phyloP scores from a whole-genome alignment of 371 early-diverging fungal species.

The Rhizomucor pusillus region DNA sequence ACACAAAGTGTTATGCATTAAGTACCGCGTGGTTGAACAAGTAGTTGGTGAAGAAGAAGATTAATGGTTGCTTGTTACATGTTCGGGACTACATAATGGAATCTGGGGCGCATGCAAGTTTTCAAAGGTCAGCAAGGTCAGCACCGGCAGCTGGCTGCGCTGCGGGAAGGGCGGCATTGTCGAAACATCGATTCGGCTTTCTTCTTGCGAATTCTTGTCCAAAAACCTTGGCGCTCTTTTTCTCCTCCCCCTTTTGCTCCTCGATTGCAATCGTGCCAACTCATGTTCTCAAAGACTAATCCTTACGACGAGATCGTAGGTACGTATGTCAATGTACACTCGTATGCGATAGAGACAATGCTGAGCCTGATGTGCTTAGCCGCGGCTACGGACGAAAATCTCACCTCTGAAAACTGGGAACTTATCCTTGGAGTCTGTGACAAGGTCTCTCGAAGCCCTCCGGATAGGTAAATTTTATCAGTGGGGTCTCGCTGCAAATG shows the following conservation, averaged over 20 bases:
- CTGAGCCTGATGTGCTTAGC: slow-evolving; percentile 27
- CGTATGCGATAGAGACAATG: not conserved
- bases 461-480: slow-evolving; percentile 35
- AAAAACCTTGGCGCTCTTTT: not conserved
- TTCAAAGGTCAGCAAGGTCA: no score
- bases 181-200: no score
- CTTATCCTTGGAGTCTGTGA: slow-evolving; percentile 88
- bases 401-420: slow-evolving; percentile 94
- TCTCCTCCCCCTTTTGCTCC: not conserved
- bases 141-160: no score
- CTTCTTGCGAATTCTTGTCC: no score
- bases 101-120: no score
- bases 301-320: slow-evolving; percentile 63
- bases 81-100: no score
- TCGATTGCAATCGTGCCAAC: no score
- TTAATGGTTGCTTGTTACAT: no score
- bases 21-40: no score
- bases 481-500: not conserved
- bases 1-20: no score
- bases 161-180: no score
- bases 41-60: no score
- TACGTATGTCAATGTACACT: slow-evolving; percentile 25
- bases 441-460: slow-evolving; percentile 58
- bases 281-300: slow-evolving; percentile 60
- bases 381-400: slow-evolving; percentile 87